phyloP scores from a whole-genome alignment of 192 early-diverging fungal genomes.

The Coemansia guatemalensis region DNA sequence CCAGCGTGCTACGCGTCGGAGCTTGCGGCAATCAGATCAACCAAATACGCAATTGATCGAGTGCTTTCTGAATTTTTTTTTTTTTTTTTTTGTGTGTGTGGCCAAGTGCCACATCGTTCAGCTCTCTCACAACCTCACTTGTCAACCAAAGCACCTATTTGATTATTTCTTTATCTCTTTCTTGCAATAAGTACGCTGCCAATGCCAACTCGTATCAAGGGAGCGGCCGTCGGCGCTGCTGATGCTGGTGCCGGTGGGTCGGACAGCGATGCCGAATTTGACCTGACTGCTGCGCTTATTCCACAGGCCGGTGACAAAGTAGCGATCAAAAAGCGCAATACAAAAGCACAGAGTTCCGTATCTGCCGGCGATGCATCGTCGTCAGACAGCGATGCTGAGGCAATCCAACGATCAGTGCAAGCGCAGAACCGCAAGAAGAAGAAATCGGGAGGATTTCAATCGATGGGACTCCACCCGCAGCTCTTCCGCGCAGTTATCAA shows the following conservation, averaged over 20 bases:
- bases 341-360: background rate
- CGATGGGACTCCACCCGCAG: constrained; percentile 87
- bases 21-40: background rate
- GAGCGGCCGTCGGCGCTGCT: background rate
- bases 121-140: background rate
- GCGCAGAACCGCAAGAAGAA: constrained; percentile 87
- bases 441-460: constrained; percentile 97
- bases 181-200: background rate
- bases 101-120: background rate
- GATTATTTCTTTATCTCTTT: constrained; percentile 1
- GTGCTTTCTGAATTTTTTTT: constrained; percentile 7
- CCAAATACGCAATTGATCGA: background rate
- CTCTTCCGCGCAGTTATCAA: constrained; percentile 85
- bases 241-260: constrained; percentile 16
- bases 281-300: constrained; percentile 51
- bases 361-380: constrained; percentile 2
- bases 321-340: constrained; percentile 11
- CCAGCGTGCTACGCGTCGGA: background rate
- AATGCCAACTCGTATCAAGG: constrained; percentile 12
- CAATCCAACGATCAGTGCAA: constrained; percentile 39
- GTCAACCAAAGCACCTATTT: background rate
- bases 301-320: constrained; percentile 24
- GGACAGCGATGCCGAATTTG: constrained; percentile 51
- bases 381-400: constrained; percentile 35
- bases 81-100: background rate